These are phyloP conservation scores for Sesbania bispinosa DNA, from an alignment of 306 rosid species.

Conservation along the genomic window DNA sequence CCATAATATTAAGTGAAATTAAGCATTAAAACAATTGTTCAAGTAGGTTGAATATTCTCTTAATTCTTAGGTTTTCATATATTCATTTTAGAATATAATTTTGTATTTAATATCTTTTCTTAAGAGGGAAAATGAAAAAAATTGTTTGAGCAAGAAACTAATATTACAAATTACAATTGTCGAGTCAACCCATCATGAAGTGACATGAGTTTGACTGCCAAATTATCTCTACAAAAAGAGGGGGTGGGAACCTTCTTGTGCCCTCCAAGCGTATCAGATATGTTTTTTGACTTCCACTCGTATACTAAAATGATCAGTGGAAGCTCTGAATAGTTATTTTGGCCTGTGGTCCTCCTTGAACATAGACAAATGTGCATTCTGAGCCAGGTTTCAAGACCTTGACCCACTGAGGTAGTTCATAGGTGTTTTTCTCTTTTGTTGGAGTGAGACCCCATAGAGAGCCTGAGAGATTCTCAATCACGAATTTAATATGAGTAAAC, in stretches of 20 bases:
- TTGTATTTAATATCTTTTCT: background rate
- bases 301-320: constrained; percentile 23
- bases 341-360: constrained; percentile 78
- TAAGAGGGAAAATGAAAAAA: background rate
- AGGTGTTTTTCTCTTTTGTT: constrained; percentile 39
- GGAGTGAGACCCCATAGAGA: constrained; percentile 64
- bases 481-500: constrained; percentile 45
- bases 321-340: constrained; percentile 39
- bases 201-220: background rate
- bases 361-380: constrained; percentile 46
- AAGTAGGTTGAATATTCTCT: background rate
- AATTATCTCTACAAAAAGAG: background rate
- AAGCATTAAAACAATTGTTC: background rate
- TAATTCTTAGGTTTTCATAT: background rate
- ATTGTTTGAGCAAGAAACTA: background rate
- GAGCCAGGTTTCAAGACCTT: constrained; percentile 49
- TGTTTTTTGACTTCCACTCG: background rate
- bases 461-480: constrained; percentile 50
- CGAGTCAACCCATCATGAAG: background rate
- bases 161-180: background rate
- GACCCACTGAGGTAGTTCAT: constrained; percentile 56
- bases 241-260: background rate
- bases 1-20: background rate
- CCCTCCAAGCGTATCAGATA: background rate
- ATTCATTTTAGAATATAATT: background rate